phyloP scores from a whole-genome alignment of 768 basidiomycete genomes.

The Filobasidium floriforme region DNA sequence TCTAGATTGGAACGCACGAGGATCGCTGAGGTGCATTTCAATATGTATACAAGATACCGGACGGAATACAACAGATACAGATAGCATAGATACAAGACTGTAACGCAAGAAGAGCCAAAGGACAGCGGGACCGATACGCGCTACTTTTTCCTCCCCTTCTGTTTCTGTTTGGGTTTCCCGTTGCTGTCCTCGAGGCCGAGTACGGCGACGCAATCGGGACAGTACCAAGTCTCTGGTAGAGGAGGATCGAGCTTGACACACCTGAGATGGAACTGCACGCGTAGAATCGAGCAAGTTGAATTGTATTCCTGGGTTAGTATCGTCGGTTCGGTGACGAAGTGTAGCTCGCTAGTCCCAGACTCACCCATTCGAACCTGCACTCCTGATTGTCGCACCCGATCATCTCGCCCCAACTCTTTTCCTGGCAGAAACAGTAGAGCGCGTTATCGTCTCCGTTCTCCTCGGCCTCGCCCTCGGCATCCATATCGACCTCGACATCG shows the following conservation, averaged over 20 bases:
- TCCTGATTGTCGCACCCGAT: constrained; percentile 77
- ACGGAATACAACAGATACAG: too few species aligned
- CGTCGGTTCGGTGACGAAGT: not conserved
- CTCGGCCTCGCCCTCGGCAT: constrained; percentile 51
- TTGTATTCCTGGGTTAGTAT: not conserved
- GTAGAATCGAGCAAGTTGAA: not conserved
- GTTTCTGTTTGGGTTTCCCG: constrained; percentile 25
- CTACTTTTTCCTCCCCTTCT: constrained; percentile 36
- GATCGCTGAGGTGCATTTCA: too few species aligned
- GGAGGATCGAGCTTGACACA: constrained; percentile 57
- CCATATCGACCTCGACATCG: constrained; percentile 25
- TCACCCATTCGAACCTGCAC: constrained; percentile 84
- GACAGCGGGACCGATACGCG: not conserved
- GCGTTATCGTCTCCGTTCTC: constrained; percentile 58
- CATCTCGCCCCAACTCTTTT: constrained; percentile 86
- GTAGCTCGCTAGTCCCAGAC: constrained; percentile 41
- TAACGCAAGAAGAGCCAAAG: too few species aligned
- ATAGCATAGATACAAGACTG: too few species aligned
- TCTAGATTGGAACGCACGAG: too few species aligned
- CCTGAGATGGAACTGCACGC: constrained; percentile 56
- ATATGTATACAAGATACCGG: too few species aligned
- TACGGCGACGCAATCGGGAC: constrained; percentile 52
- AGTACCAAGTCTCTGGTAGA: constrained; percentile 57
- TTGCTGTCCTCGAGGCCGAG: constrained; percentile 33
- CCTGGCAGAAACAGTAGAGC: constrained; percentile 77